phyloP scores from a whole-genome alignment of 1,284 basidiomycete genomes.

The Microbotryomycetes sp. region DNA sequence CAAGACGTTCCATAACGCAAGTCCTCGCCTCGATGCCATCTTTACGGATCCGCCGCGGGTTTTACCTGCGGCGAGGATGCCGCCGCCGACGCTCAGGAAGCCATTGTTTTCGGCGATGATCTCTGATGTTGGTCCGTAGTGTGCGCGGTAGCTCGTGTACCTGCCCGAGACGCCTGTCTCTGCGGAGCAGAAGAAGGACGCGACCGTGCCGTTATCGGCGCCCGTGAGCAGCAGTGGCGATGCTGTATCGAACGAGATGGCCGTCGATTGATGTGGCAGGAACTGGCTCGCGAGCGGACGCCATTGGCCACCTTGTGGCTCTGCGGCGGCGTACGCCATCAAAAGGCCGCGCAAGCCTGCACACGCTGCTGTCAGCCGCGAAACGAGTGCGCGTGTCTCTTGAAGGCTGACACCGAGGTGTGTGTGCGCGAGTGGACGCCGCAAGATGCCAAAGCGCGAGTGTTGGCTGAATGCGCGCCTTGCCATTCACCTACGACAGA shows the following conservation, averaged over 20 bases:
- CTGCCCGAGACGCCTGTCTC: conserved; percentile 9
- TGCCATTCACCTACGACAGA: too few relatives aligned
- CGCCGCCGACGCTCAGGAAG: conserved; percentile 40
- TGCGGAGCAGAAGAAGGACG: conserved; percentile 23
- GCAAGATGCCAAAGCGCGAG: too few relatives aligned
- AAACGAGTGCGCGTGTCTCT: too few relatives aligned
- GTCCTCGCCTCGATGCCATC: conserved; percentile 41
- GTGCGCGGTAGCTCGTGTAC: conserved; percentile 36
- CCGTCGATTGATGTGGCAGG: conserved; percentile 16
- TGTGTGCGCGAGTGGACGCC: too few relatives aligned
- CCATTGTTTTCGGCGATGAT: conserved; percentile 40
- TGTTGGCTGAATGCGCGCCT: too few relatives aligned
- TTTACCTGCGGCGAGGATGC: background rate
- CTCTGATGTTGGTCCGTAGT: conserved; percentile 34
- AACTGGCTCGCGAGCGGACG: conserved; percentile 22
- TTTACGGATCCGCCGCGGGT: conserved; percentile 35
- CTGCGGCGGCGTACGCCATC: background rate
- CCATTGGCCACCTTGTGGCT: conserved; percentile 7
- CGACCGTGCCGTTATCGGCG: conserved; percentile 17
- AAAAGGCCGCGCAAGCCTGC: background rate
- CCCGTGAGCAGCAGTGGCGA: conserved; percentile 26
- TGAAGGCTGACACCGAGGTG: too few relatives aligned
- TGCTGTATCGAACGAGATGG: conserved; percentile 21
- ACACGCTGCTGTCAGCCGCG: background rate
- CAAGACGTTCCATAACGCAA: conserved; percentile 40